Evolutionary conservation across 2,329 filamentous ascomycete species (phyloP).

Genomic region (Nothophaeocryptopus gaeumannii): DNA sequence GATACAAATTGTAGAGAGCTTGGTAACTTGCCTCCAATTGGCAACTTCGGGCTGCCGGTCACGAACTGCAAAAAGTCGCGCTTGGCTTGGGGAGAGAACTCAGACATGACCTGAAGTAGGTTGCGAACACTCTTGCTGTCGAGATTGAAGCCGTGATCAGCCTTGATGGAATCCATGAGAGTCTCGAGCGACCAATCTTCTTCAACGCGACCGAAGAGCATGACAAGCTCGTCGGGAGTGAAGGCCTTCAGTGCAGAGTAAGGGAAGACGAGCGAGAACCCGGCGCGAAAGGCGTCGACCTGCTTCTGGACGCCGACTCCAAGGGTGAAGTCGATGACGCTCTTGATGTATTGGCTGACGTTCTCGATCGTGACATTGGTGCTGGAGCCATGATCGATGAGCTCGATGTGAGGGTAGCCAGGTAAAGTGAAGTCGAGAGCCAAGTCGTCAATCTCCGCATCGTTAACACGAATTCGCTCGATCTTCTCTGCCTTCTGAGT

Average conservation of each 20-base stretch:
- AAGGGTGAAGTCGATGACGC: conserved; percentile 86
- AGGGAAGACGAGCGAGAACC: conserved; percentile 94
- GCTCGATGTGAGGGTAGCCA: conserved; percentile 82
- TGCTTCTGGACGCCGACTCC: conserved; percentile 85
- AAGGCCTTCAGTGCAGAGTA: conserved; percentile 91
- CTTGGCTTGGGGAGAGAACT: conserved; percentile 69
- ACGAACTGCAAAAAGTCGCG: conserved; percentile 97
- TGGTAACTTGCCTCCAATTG: conserved; percentile 77
- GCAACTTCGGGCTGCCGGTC: conserved; percentile 94
- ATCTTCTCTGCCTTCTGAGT: conserved; percentile 70
- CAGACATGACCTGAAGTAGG: conserved; percentile 89
- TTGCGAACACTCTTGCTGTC: conserved; percentile 96
- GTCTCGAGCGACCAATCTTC: conserved; percentile 98
- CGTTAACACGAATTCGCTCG: conserved; percentile 69
- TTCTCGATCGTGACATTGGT: conserved; percentile 82
- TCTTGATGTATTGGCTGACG: conserved; percentile 82
- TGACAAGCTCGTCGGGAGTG: conserved; percentile 90
- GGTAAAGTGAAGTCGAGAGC: conserved; percentile 93
- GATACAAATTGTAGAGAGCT: conserved; percentile 8
- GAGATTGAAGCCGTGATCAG: conserved; percentile 97
- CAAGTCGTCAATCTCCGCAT: conserved; percentile 77
- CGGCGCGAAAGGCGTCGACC: conserved; percentile 82
- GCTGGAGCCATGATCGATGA: conserved; percentile 71
- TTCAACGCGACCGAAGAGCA: conserved; percentile 86
- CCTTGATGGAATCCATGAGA: conserved; percentile 96